Evolutionary conservation across 768 basidiomycete genomes (phyloP), one percentile per base, ranked within the genome.

Genomic region (Suillus luteus): DNA sequence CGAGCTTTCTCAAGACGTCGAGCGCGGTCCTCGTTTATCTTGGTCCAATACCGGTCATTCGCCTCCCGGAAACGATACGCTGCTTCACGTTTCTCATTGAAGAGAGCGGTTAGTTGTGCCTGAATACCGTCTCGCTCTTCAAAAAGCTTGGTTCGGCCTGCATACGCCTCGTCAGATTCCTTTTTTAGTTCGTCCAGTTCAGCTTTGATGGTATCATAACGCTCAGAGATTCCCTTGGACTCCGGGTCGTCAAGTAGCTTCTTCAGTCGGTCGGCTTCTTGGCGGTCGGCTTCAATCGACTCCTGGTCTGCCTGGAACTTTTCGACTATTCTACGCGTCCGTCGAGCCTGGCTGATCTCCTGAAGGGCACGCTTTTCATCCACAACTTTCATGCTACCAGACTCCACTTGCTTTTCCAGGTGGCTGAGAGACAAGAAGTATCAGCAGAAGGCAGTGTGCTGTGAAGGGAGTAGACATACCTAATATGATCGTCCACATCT

Each of bases 341-440:
- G 90, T 72, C 85, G 92, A 66, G 82, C 79, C 51, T 83, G 82
- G 65, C 83, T 86, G 65, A 99, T 96, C 70, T 99, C 96, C 67
- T 86, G 84, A n/a, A 99, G 83, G 5, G 95, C 92, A 59, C 94
- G 89, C 79, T 97, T 98, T 78, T 99, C 97, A 62, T 97, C 96
- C 33, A 89, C 95, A 64, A 99, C 83, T 73, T 93, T 97, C 84
- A 99, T 83, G 64, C 70, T 86, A 31, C 96, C 96, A 5, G 93
- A 93, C 73, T 99, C 96, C 60, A 99, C 89, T 73, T 95, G 92
- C 72, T 86, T 90, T 58, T 99, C 93, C 64, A 97, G 81, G 65
- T 88, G 81, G 69, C 94, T 96, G 70, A 61, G 55, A 38, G 62
- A 66, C 65, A 49, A 64, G 57, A 37, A 62, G 46, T 62, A 19